These are phyloP conservation scores for Leccinum boreale DNA, from an alignment of 768 basidiomycete genomes.

Conservation along the genomic window DNA sequence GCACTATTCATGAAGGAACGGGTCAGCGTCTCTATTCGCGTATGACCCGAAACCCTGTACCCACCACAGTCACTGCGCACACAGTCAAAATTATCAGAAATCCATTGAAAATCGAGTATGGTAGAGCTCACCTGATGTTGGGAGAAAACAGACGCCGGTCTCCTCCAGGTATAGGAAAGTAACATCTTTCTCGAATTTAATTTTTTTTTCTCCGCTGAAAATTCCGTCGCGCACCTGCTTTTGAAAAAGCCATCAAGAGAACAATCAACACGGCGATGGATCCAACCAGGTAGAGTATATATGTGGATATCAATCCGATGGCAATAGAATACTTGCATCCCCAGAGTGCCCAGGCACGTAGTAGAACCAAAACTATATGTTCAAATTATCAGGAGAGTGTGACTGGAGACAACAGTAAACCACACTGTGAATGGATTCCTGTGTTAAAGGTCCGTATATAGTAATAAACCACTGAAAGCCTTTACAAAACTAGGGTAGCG, in stretches of 20 bases:
- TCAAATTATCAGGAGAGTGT: background rate
- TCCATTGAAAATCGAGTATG: background rate
- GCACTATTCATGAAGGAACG: conserved; percentile 1
- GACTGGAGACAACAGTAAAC: background rate
- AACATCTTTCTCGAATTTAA: background rate
- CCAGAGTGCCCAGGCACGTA: conserved; percentile 22
- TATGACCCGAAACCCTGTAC: background rate
- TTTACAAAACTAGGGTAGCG: conserved; percentile 7
- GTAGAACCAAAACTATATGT: conserved; percentile 13
- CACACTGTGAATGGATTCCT: conserved; percentile 15
- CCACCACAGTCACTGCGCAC: background rate
- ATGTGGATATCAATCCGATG: conserved; percentile 5
- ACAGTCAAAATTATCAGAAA: background rate
- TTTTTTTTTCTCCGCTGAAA: background rate
- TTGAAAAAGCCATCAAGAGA: background rate
- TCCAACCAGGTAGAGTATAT: conserved; percentile 5
- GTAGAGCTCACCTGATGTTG: background rate
- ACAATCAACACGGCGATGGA: background rate
- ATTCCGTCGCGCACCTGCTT: background rate
- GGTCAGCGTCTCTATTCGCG: too few relatives aligned
- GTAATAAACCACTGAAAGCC: background rate
- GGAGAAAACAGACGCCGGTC: background rate
- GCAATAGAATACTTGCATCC: conserved; percentile 2
- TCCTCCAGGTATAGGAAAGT: background rate
- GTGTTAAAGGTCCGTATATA: background rate